phyloP scores from a whole-genome alignment of 2,329 filamentous ascomycete species.

The Reticulascus tulasneorum region DNA sequence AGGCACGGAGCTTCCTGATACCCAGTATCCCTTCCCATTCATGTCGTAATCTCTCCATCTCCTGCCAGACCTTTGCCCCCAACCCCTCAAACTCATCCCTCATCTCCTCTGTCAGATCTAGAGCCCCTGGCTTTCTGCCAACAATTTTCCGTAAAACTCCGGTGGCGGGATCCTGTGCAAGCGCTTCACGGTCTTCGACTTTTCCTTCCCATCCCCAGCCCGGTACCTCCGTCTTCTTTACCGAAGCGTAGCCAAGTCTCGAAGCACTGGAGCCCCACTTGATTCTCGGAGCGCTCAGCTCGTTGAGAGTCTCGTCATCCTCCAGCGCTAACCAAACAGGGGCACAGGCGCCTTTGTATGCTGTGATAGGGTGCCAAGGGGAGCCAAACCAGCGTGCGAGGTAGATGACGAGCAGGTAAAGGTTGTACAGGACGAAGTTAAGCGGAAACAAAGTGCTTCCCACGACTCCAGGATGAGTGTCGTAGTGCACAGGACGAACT shows the following conservation, averaged over 20 bases:
- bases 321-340: conserved; percentile 76
- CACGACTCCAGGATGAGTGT: conserved; percentile 84
- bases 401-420: conserved; percentile 66
- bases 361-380: conserved; percentile 78
- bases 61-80: conserved; percentile 60
- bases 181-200: conserved; percentile 43
- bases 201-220: conserved; percentile 75
- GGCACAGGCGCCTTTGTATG: conserved; percentile 72
- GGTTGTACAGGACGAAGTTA: conserved; percentile 63
- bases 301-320: conserved; percentile 58
- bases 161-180: conserved; percentile 39
- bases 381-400: conserved; percentile 75
- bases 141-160: conserved; percentile 48
- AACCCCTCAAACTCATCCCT: conserved; percentile 58
- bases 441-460: conserved; percentile 78
- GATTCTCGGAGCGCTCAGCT: conserved; percentile 45
- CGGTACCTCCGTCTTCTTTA: conserved; percentile 77
- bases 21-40: conserved; percentile 56
- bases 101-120: conserved; percentile 57
- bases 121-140: conserved; percentile 56
- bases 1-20: neutral
- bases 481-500: conserved; percentile 60
- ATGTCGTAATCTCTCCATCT: conserved; percentile 67
- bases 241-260: conserved; percentile 50
- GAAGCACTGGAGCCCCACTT: conserved; percentile 86